These are phyloP conservation scores for Lunularia cruciata DNA, from an alignment of 225 moss, liverwort and hornwort species.

Conservation along the genomic window DNA sequence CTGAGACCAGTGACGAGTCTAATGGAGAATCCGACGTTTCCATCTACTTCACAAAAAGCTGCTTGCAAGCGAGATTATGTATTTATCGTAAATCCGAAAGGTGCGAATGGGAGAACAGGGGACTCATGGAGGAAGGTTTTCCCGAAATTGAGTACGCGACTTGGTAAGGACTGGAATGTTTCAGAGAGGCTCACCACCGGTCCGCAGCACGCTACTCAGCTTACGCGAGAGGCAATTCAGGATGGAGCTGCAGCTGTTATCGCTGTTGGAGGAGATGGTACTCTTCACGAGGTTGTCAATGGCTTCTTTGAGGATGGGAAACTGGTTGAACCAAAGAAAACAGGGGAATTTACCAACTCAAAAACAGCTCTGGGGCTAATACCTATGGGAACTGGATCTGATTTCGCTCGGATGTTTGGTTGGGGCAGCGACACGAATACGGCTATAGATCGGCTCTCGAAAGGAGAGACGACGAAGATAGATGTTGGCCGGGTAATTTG, in stretches of 20 bases:
- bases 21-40: not conserved
- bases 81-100: slow-evolving; percentile 82
- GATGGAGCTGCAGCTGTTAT: slow-evolving; percentile 83
- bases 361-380: slow-evolving; percentile 85
- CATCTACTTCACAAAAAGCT: not conserved
- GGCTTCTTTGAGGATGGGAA: slow-evolving; percentile 83
- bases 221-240: slow-evolving; percentile 77
- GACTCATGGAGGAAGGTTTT: slow-evolving; percentile 66
- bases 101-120: slow-evolving; percentile 75
- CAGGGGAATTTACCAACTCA: slow-evolving; percentile 13
- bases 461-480: slow-evolving; percentile 61
- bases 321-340: slow-evolving; percentile 42
- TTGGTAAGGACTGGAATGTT: slow-evolving; percentile 60
- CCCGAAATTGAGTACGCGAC: slow-evolving; percentile 55
- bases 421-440: slow-evolving; percentile 44
- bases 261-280: slow-evolving; percentile 96
- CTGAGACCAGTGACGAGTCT: not conserved
- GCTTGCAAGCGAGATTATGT: slow-evolving; percentile 60
- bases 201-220: slow-evolving; percentile 72
- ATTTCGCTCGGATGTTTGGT: slow-evolving; percentile 79
- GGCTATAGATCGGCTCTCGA: slow-evolving; percentile 31
- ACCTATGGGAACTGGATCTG: slow-evolving; percentile 93
- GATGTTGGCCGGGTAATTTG: slow-evolving; percentile 75
- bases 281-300: slow-evolving; percentile 93
- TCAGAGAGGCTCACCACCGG: slow-evolving; percentile 73